phyloP scores from a whole-genome alignment of 495 filamentous ascomycete genomes.

The Bryoglossum gracile region DNA sequence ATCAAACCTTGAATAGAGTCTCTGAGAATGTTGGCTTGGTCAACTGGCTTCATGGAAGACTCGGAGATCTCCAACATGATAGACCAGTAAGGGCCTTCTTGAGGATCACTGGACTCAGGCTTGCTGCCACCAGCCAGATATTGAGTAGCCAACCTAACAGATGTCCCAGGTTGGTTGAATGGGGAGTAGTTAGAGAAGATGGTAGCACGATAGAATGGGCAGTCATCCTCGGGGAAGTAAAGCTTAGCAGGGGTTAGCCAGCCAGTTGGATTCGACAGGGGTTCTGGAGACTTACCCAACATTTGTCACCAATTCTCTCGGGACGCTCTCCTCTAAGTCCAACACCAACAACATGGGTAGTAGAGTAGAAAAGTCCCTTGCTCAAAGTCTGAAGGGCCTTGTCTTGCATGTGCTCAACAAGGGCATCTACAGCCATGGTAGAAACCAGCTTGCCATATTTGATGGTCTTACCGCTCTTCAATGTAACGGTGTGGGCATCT shows the following conservation, averaged over 20 bases:
- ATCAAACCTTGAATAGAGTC: constrained; percentile 94
- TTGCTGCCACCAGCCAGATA: constrained; percentile 80
- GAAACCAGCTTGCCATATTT: constrained; percentile 86
- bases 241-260: constrained; percentile 46
- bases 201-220: constrained; percentile 98
- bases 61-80: constrained; percentile 99
- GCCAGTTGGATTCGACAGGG: neutral
- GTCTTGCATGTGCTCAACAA: constrained; percentile 83
- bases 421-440: constrained; percentile 92
- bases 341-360: constrained; percentile 95
- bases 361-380: constrained; percentile 94
- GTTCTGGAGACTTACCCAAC: constrained; percentile 62
- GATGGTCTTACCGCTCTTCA: constrained; percentile 83
- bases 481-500: constrained; percentile 69
- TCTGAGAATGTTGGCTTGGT: constrained; percentile 70
- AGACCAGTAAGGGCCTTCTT: constrained; percentile 96
- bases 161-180: constrained; percentile 84
- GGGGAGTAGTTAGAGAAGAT: constrained; percentile 99
- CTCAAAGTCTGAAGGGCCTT: constrained; percentile 71
- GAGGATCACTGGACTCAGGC: constrained; percentile 55
- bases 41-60: constrained; percentile 88
- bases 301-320: constrained; percentile 98
- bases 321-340: constrained; percentile 87
- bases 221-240: constrained; percentile 99
- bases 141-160: constrained; percentile 78